Percentiles rank a stretch among this genome's conserved stretches.
Evolutionary conservation across 805 yeast species (phyloP).

Genomic region (Cyberlindnera samutprakarnensis): DNA sequence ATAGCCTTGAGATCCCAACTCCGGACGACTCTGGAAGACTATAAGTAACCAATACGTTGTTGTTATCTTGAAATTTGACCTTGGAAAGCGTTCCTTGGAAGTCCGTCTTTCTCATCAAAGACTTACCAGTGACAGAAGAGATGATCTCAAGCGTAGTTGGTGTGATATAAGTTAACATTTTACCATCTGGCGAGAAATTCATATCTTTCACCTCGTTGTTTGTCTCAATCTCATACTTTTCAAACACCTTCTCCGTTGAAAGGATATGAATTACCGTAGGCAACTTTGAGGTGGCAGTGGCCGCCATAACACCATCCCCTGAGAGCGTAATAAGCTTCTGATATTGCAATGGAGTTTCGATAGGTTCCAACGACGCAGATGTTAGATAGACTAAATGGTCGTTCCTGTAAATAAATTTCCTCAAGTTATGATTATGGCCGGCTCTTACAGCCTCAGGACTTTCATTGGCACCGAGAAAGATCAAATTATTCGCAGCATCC

Average conservation of each 20-base stretch:
- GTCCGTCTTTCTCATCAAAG: slow-evolving; percentile 26
- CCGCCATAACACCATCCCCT: slow-evolving; percentile 54
- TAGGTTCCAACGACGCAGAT: slow-evolving; percentile 49
- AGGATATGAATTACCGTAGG: slow-evolving; percentile 65
- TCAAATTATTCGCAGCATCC: slow-evolving; percentile 45
- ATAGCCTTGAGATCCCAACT: slow-evolving; percentile 10
- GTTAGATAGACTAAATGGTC: slow-evolving; percentile 65
- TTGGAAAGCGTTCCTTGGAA: slow-evolving; percentile 27
- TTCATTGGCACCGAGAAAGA: slow-evolving; percentile 77
- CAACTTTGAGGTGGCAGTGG: slow-evolving; percentile 58
- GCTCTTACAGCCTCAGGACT: slow-evolving; percentile 47
- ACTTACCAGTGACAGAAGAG: slow-evolving; percentile 33
- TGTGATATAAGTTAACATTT: slow-evolving; percentile 59
- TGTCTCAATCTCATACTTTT: slow-evolving; percentile 50
- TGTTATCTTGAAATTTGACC: slow-evolving; percentile 25
- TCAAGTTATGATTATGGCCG: slow-evolving; percentile 57
- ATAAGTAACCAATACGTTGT: slow-evolving; percentile 12
- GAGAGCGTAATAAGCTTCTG: slow-evolving; percentile 54
- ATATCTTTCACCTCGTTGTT: slow-evolving; percentile 55
- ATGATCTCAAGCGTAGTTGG: slow-evolving; percentile 39
- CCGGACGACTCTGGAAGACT: slow-evolving; percentile 11
- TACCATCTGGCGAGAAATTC: slow-evolving; percentile 65
- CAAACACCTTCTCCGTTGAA: slow-evolving; percentile 48
- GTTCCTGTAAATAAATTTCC: slow-evolving; percentile 59
- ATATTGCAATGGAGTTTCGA: slow-evolving; percentile 34